Conservation (phyloP, 2,329 filamentous ascomycete species). For the Colletotrichum magnum region DNA sequence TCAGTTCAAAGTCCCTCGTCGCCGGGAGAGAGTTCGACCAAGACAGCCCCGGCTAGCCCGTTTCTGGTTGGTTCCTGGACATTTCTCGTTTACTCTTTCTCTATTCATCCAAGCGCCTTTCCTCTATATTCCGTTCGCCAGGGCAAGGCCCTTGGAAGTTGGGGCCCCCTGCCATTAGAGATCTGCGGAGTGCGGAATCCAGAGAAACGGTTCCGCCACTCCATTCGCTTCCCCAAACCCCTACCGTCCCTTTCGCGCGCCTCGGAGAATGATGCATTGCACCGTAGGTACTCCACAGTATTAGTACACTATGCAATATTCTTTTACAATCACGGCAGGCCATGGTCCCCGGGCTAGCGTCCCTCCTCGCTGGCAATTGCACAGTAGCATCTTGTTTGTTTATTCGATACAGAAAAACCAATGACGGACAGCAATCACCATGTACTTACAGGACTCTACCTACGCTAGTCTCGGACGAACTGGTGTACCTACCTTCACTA, state of each 20-base stretch:
- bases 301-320: no score
- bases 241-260: constrained; percentile 7
- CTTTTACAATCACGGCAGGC: not conserved
- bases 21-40: not conserved
- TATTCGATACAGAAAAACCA: constrained; percentile 33
- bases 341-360: constrained; percentile 15
- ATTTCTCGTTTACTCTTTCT: constrained; percentile 41
- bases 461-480: not conserved
- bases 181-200: constrained; percentile 42
- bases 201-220: constrained; percentile 35
- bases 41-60: constrained; percentile 25
- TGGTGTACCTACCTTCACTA: not conserved
- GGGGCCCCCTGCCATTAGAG: constrained; percentile 32
- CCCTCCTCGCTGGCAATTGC: not conserved
- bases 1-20: constrained; percentile 7
- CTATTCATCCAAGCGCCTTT: constrained; percentile 34
- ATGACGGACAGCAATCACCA: constrained; percentile 10
- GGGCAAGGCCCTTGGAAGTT: not conserved
- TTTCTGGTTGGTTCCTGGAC: constrained; percentile 14
- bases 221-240: constrained; percentile 30
- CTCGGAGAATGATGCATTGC: no score
- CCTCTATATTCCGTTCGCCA: constrained; percentile 10
- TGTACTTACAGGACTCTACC: not conserved
- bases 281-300: no score
- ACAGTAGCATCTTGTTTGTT: constrained; percentile 29